Base-by-base conservation (phyloP, 495 filamentous ascomycete species). In the Recurvomyces mirabilis region DNA sequence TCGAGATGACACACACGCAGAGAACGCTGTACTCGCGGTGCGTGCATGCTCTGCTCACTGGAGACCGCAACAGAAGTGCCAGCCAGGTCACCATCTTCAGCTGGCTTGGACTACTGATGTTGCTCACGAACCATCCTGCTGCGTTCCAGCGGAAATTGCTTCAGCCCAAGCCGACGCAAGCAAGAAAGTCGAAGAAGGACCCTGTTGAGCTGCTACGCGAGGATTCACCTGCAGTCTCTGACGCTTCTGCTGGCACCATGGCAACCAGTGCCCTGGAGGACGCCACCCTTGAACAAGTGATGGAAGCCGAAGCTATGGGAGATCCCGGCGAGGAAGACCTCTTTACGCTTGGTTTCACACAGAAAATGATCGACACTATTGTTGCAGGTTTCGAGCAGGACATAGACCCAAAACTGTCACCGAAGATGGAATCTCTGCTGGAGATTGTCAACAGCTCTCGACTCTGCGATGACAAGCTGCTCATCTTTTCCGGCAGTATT, bases 401-500 rank as follows among this genome's bases (percentile, higher is more conserved):
- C 13, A 47, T 64, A 1, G 53, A 62, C 15, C 63, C 66, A 0
- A 46, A 71, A 0, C 51, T 50, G 4, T 50, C 44, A 13, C 35
- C 51, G 55, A 87, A 89, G 52, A 69, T 80, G 6, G 32, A 63
- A n/a, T 63, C 88, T 0, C 62, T 91, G 11, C 53, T 76, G 17
- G 61, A 64, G 14, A 89, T 95, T 34, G 50, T 94, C 1, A 58
- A 77, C 0, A 68, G 75, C 38, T 78, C 77, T 10, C 68, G 72
- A 33, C 59, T 52, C 5, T 60, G 68, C 1, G 68, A 69, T 0
- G 88, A 96, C 56, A 82, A 86, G 51, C 69, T 84, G 12, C 64
- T 96, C 1, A 62, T 94, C 3, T 95, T 95, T 52, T 84, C 82
- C 0, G 82, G 87, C 29, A 81, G 75, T 19, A 65, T 85, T 12